phyloP scores from a whole-genome alignment of 352 stramenopile species.

The Elongisporangium undulatum region DNA sequence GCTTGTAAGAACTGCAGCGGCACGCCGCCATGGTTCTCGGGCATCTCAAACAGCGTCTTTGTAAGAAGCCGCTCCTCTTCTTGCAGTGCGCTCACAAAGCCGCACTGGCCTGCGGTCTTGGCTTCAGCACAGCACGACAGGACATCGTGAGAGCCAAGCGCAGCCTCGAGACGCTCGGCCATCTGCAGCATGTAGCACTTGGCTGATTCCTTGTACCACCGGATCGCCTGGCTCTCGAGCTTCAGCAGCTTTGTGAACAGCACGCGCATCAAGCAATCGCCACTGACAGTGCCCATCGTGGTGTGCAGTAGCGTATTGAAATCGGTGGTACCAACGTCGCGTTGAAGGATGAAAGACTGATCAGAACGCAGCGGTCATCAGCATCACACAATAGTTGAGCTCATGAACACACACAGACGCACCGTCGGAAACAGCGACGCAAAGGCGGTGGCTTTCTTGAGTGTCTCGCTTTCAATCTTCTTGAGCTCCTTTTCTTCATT shows the following conservation, averaged over 20 bases:
- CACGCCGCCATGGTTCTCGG: slow-evolving; percentile 68
- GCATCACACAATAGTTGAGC: not conserved
- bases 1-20: slow-evolving; percentile 62
- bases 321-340: slow-evolving; percentile 22
- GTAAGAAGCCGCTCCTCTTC: slow-evolving; percentile 47
- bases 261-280: slow-evolving; percentile 39
- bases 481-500: slow-evolving; percentile 55
- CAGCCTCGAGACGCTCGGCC: slow-evolving; percentile 38
- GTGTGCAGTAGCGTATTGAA: slow-evolving; percentile 47
- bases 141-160: slow-evolving; percentile 34
- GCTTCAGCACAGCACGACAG: slow-evolving; percentile 35
- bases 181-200: slow-evolving; percentile 71
- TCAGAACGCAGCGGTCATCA: not conserved
- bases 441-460: slow-evolving; percentile 49
- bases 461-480: slow-evolving; percentile 46
- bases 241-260: slow-evolving; percentile 58
- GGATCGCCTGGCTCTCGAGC: slow-evolving; percentile 61
- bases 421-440: slow-evolving; percentile 65
- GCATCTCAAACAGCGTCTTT: slow-evolving; percentile 63
- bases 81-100: slow-evolving; percentile 40
- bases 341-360: slow-evolving; percentile 55
- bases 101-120: slow-evolving; percentile 14
- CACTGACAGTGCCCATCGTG: slow-evolving; percentile 39
- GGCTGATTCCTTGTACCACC: slow-evolving; percentile 65
- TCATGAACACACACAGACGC: slow-evolving; percentile 5